Evolutionary conservation across 2,329 filamentous ascomycete genomes (phyloP).

Genomic region (Xylaria sp.): DNA sequence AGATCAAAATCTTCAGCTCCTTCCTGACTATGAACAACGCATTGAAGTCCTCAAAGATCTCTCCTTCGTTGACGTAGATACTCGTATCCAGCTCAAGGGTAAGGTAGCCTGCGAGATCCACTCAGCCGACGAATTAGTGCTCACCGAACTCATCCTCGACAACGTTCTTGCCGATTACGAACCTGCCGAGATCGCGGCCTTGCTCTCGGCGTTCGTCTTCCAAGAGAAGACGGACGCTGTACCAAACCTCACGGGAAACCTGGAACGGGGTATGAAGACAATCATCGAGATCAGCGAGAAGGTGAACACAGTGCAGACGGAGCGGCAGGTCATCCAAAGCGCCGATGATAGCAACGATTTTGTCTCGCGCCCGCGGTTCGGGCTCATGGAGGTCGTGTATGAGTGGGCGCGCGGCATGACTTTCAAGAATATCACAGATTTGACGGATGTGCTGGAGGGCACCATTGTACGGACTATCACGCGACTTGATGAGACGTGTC

Average conservation of each 20-base stretch:
- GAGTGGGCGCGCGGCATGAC: slow-evolving; percentile 98
- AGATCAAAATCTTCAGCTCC: slow-evolving; percentile 92
- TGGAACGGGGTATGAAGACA: slow-evolving; percentile 83
- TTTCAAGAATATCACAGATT: slow-evolving; percentile 95
- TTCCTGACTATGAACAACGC: slow-evolving; percentile 96
- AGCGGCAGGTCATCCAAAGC: slow-evolving; percentile 91
- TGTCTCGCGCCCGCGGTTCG: slow-evolving; percentile 85
- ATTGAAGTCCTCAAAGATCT: slow-evolving; percentile 92
- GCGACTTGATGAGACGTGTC: slow-evolving; percentile 91
- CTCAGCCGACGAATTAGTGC: slow-evolving; percentile 93
- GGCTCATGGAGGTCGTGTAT: slow-evolving; percentile 96
- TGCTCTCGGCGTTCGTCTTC: slow-evolving; percentile 95
- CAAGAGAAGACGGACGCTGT: slow-evolving; percentile 91
- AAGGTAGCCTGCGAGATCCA: slow-evolving; percentile 99
- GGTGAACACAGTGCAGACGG: slow-evolving; percentile 88
- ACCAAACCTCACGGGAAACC: slow-evolving; percentile 81
- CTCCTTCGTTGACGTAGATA: slow-evolving; percentile 87
- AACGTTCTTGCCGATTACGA: slow-evolving; percentile 96
- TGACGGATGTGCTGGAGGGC: slow-evolving; percentile 96
- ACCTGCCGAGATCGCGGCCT: slow-evolving; percentile 93
- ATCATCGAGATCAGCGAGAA: slow-evolving; percentile 93
- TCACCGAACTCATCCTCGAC: slow-evolving; percentile 95
- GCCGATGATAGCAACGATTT: slow-evolving; percentile 94
- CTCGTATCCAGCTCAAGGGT: slow-evolving; percentile 92
- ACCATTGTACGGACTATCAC: slow-evolving; percentile 97